Evolutionary conservation across 1,139 yeast species (phyloP).

Genomic region (Kodamaea sp.): DNA sequence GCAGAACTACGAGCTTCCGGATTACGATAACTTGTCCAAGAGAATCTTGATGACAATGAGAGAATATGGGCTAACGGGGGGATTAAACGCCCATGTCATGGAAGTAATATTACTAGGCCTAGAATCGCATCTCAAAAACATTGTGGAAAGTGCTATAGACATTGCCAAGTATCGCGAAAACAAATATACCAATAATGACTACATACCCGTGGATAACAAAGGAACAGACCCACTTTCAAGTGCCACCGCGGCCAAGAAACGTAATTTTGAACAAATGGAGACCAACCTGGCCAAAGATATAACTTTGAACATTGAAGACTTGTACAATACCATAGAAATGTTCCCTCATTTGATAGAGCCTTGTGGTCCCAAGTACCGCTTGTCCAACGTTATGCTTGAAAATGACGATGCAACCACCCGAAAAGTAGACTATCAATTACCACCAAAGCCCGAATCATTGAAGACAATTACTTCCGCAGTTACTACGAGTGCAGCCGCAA

Average conservation of each 20-base stretch:
- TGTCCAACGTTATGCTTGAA: conserved; percentile 53
- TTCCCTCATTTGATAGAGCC: conserved; percentile 72
- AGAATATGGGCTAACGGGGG: conserved; percentile 90
- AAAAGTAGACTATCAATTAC: conserved; percentile 45
- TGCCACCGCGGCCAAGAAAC: conserved; percentile 13
- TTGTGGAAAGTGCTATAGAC: conserved; percentile 76
- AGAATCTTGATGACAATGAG: conserved; percentile 83
- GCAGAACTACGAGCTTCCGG: conserved; percentile 83
- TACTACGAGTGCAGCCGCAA: conserved; percentile 2
- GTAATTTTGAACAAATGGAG: conserved; percentile 21
- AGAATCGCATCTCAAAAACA: conserved; percentile 72
- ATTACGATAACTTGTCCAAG: conserved; percentile 64
- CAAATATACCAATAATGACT: conserved; percentile 51
- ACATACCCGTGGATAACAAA: conserved; percentile 22
- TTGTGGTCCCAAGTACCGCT: conserved; percentile 56
- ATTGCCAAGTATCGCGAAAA: conserved; percentile 61
- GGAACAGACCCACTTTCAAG: conserved; percentile 1
- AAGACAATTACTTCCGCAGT: conserved; percentile 1
- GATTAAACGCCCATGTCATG: conserved; percentile 68
- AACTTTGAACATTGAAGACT: conserved; percentile 63
- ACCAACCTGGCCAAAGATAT: conserved; percentile 23
- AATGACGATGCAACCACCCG: conserved; percentile 53
- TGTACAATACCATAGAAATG: conserved; percentile 61
- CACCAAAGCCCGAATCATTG: conserved; percentile 25
- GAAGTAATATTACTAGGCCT: conserved; percentile 79